phyloP scores from a whole-genome alignment of 177 flowering plant species.

The Tripterygium wilfordii region DNA sequence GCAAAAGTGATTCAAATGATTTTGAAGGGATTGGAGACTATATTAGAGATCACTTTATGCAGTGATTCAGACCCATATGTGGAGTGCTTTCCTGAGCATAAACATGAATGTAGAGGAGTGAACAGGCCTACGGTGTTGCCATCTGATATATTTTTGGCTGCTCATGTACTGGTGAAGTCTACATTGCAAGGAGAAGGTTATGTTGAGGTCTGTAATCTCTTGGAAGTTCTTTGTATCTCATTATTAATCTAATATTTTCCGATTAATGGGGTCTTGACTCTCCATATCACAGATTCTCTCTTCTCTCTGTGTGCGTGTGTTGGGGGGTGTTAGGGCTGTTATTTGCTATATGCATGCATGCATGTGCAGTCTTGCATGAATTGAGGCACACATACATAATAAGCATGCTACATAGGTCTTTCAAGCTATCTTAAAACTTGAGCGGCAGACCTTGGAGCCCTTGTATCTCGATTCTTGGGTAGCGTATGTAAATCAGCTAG shows the following conservation, averaged over 20 bases:
- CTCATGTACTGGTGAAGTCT: conserved; percentile 54
- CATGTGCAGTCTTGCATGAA: too few species aligned
- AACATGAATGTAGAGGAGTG: conserved; percentile 79
- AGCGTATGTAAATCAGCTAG: too few species aligned
- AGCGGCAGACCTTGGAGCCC: too few species aligned
- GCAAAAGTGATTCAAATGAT: conserved; percentile 23
- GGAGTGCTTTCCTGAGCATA: conserved; percentile 46
- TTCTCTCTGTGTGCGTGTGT: too few species aligned
- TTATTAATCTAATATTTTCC: conserved; percentile 11
- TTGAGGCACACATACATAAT: too few species aligned
- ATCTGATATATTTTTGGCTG: conserved; percentile 68
- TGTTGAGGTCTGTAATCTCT: conserved; percentile 11
- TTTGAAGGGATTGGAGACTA: conserved; percentile 37
- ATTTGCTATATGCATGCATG: too few species aligned
- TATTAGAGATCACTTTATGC: conserved; percentile 20
- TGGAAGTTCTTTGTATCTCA: conserved; percentile 13
- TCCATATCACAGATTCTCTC: neutral
- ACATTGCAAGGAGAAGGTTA: conserved; percentile 25
- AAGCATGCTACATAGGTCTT: too few species aligned
- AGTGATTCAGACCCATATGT: conserved; percentile 8
- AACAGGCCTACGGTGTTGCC: conserved; percentile 83
- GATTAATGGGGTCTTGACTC: conserved; percentile 25
- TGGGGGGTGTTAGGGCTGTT: too few species aligned
- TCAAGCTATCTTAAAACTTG: too few species aligned
- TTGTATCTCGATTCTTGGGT: too few species aligned